phyloP scores from a whole-genome alignment of 352 stramenopile species.

The Phytopythium helicoides region DNA sequence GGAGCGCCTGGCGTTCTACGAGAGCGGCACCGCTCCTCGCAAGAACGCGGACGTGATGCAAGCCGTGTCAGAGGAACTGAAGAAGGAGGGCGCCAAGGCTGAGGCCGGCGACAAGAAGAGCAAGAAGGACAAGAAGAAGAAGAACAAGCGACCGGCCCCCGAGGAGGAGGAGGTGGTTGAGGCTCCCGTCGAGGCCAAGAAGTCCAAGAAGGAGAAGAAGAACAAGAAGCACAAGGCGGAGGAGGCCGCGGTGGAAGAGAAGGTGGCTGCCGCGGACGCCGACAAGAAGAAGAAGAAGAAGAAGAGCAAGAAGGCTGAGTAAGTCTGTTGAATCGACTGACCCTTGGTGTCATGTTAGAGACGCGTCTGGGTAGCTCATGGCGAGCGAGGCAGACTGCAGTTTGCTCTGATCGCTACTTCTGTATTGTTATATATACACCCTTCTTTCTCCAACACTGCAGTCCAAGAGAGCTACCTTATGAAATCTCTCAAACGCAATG shows the following conservation, averaged over 20 bases:
- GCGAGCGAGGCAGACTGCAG: neutral
- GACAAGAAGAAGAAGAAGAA: slow-evolving; percentile 85
- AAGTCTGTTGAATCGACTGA: slow-evolving; percentile 13
- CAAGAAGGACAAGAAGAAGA: slow-evolving; percentile 82
- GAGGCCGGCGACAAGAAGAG: slow-evolving; percentile 72
- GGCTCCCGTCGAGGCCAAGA: slow-evolving; percentile 66
- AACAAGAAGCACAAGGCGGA: slow-evolving; percentile 30
- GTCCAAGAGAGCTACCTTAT: no score
- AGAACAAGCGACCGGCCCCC: slow-evolving; percentile 71
- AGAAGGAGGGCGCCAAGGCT: slow-evolving; percentile 46
- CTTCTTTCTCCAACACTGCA: neutral
- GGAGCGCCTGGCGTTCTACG: slow-evolving; percentile 99
- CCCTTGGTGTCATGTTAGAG: slow-evolving; percentile 6
- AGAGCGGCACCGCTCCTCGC: slow-evolving; percentile 95
- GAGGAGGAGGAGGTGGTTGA: slow-evolving; percentile 68
- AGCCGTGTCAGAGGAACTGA: slow-evolving; percentile 92
- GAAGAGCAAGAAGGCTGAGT: slow-evolving; percentile 75
- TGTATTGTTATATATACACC: slow-evolving; percentile 10
- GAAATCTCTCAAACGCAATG: no score
- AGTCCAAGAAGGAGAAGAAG: slow-evolving; percentile 52
- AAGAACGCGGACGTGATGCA: slow-evolving; percentile 99
- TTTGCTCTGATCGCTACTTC: neutral
- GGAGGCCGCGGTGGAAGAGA: slow-evolving; percentile 14
- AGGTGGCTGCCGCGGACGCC: slow-evolving; percentile 25
- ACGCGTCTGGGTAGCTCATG: neutral